Conservation (phyloP, 257 asterid species). For the Solanum dulcamara region DNA sequence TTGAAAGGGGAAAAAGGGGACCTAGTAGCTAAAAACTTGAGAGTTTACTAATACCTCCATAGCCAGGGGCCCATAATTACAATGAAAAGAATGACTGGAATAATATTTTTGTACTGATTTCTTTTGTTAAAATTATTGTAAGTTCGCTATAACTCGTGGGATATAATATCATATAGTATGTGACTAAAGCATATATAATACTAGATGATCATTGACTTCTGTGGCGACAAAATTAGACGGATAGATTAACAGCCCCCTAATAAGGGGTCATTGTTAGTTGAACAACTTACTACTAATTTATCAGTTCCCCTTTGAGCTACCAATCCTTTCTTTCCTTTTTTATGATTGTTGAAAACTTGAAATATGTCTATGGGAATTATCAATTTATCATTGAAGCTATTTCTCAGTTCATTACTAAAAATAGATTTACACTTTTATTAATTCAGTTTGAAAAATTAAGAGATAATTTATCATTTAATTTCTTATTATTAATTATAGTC, state of each 20-base stretch:
- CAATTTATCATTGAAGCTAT: neutral
- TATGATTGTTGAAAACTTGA: neutral
- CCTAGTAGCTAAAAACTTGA: neutral
- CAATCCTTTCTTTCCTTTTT: neutral
- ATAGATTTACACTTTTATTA: neutral
- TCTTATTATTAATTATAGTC: neutral
- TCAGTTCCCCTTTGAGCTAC: neutral
- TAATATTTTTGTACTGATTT: neutral
- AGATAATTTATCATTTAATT: neutral
- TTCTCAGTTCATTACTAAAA: neutral
- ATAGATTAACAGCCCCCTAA: neutral
- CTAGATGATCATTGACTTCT: neutral
- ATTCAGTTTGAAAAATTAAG: neutral
- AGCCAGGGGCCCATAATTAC: neutral
- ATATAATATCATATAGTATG: neutral
- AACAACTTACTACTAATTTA: neutral
- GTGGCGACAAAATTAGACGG: neutral
- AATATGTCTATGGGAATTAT: neutral
- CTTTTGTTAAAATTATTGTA: neutral
- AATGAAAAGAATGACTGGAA: neutral
- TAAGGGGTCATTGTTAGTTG: neutral
- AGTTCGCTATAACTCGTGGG: neutral
- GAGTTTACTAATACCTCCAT: neutral
- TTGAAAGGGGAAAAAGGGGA: neutral
- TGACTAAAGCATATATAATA: neutral